Evolutionary conservation across 352 stramenopile genomes (phyloP), one percentile per base, ranked within the genome.

Genomic region (Globisporangium echinulatum): DNA sequence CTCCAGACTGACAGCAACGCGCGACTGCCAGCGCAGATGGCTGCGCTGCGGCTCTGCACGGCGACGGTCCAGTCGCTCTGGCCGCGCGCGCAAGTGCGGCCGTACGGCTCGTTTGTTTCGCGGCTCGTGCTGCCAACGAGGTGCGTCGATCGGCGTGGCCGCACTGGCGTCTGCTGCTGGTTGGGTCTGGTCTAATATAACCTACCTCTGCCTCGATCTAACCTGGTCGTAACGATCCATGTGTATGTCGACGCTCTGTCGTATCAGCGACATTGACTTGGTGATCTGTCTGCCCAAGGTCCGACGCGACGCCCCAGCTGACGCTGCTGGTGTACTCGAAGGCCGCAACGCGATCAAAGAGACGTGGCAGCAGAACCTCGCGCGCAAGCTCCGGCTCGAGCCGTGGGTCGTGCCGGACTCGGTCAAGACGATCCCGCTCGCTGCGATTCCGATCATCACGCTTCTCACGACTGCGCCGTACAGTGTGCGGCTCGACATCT

Each of bases 291-390:
- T 99, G n/a, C 96, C 96, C 39, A 98, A 98, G 64, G 96, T 99
- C n/a, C 92, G 86, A 17, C 84, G 85, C 33, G 96, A 98, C 71
- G 94, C 93, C 8, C 94, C 93, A 43, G 96, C 96, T 10, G 87
- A 97, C 50, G 94, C 96, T 19, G 95, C 96, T 42, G 96, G 96
- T 39, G 92, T 97, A 50, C 67, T 99, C 40, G 96, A 99, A 87
- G 96, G 96, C 44, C 82, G 96, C 62, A 99, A 99, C 71, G 96
- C 96, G 14, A 99, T 99, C 63, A 99, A 98, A 66, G 96, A 99
- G 67, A 97, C 92, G 7, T 98, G 93, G 79, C 96, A 99, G 70
- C 97, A 99, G 68, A 92, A 99, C 39, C 79, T 99, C 11, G 92
- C 95, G 25, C 83, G 96, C 40, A 98, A 97, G 57, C 72, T 99